A percentile compares a stretch with the other conserved stretches of the same genome.
phyloP scores from a whole-genome alignment of 2,329 filamentous ascomycete species.

The Eutypella sp. region DNA sequence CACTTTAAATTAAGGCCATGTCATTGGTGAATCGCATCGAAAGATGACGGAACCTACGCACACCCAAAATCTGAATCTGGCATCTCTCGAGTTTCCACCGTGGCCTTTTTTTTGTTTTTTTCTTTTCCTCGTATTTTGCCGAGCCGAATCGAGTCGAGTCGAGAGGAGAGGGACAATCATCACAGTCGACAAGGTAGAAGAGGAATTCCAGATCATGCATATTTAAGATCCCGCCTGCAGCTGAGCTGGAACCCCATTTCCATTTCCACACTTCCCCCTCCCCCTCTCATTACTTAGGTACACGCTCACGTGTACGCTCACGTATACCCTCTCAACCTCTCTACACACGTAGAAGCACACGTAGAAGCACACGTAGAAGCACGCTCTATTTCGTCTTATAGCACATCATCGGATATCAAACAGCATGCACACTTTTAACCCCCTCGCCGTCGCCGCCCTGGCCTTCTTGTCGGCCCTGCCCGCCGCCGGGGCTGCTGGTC shows the following conservation, averaged over 20 bases:
- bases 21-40: constrained; percentile 9
- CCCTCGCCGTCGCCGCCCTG: constrained; percentile 49
- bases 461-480: constrained; percentile 63
- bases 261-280: constrained; percentile 2
- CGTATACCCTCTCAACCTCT: too few relatives aligned
- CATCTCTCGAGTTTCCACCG: constrained; percentile 30
- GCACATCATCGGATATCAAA: too few relatives aligned
- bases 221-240: too few relatives aligned
- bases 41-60: neutral
- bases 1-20: too few relatives aligned
- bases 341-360: too few relatives aligned
- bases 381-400: too few relatives aligned
- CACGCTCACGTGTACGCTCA: neutral
- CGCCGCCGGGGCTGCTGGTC: constrained; percentile 60
- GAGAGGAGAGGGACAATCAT: too few relatives aligned
- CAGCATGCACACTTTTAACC: constrained; percentile 48
- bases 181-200: too few relatives aligned
- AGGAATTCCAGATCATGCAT: too few relatives aligned
- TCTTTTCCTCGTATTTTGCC: constrained; percentile 1
- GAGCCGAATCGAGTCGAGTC: too few relatives aligned
- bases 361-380: too few relatives aligned
- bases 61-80: neutral
- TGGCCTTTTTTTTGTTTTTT: constrained; percentile 33
- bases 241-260: too few relatives aligned
- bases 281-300: neutral